Evolutionary conservation across 495 filamentous ascomycete genomes (phyloP), one percentile per base, ranked within the genome.

Genomic region (Hypoxylon trugodes): DNA sequence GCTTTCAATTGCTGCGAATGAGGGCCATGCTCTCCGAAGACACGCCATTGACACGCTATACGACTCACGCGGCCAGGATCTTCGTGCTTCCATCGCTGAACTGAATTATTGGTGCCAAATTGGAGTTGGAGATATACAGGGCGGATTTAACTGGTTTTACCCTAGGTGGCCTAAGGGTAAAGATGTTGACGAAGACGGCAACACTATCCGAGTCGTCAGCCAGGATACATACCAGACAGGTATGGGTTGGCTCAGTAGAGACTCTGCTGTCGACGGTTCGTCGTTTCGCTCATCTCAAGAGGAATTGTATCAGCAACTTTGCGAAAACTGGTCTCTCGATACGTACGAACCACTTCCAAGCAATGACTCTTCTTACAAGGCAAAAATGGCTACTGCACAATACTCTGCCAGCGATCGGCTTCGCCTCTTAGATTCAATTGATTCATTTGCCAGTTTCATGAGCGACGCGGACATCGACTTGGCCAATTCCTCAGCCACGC

Each of bases 21-120:
- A 99, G 76, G 96, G 96, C 0, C 96, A 99, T 74, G 75, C 91
- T 4, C 77, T 99, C 8, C 69, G 82, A 35, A 81, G 92, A 22
- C 75, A 85, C 5, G 85, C 90, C 0, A 81, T 95, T 2, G 78
- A 81, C 51, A 76, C 81, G 32, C 83, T 99, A 2, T 97, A 92
- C 66, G 74, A 81, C 38, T 83, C 85, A 0, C 86, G 87, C 21
- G 67, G 80, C 1, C 73, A 81, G 37, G 95, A 98, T 70, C 78
- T 99, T 15, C 86, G 96, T 16, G 90, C 86, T 22, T 86, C 87
- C 0, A 86, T 98, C n/a, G 89, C 84, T 58, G 92, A 99, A 45
- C 80, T 99, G 8, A 87, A 96, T 61, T 96, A 95, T 73, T 97
- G 92, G 92, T 98, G 96, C 68, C 95, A 97, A 74, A 92, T 98